Conservation (phyloP, 768 basidiomycete genomes). For the Lentinula sp. region DNA sequence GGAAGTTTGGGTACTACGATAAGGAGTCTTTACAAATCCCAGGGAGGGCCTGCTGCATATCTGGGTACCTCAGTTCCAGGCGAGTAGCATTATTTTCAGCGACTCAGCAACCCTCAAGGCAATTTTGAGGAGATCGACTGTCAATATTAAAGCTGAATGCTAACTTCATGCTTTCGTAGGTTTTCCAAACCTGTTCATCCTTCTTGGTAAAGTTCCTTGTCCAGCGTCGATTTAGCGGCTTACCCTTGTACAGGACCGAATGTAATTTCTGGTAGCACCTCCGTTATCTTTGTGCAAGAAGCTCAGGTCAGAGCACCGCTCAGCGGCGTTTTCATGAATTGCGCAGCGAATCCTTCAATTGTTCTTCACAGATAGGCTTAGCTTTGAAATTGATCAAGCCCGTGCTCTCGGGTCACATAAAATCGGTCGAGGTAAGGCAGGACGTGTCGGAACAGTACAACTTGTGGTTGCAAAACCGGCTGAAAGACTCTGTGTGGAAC, state of each 20-base stretch:
- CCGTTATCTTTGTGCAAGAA: constrained; percentile 51
- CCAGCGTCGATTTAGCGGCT: neutral
- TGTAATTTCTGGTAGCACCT: constrained; percentile 50
- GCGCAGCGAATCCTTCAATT: neutral
- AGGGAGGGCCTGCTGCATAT: constrained; percentile 48
- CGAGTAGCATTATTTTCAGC: neutral
- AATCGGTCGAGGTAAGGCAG: constrained; percentile 42
- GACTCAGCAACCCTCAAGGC: neutral
- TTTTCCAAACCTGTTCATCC: constrained; percentile 47
- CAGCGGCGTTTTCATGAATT: neutral
- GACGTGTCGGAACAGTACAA: constrained; percentile 46
- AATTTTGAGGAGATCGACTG: neutral
- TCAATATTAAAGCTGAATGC: neutral
- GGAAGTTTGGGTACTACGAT: constrained; percentile 38
- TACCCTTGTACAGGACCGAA: constrained; percentile 39
- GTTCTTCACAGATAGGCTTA: constrained; percentile 35
- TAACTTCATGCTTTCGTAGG: constrained; percentile 17
- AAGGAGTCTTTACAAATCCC: constrained; percentile 36
- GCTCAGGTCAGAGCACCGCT: constrained; percentile 32
- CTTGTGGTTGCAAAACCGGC: constrained; percentile 39
- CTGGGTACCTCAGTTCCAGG: constrained; percentile 42
- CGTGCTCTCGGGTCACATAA: constrained; percentile 39
- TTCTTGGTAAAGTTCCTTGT: constrained; percentile 30
- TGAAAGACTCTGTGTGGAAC: constrained; percentile 44
- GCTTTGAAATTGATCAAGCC: constrained; percentile 47